Base-by-base conservation (phyloP, 371 early-diverging fungal genomes). In the Mucor mucedo region DNA sequence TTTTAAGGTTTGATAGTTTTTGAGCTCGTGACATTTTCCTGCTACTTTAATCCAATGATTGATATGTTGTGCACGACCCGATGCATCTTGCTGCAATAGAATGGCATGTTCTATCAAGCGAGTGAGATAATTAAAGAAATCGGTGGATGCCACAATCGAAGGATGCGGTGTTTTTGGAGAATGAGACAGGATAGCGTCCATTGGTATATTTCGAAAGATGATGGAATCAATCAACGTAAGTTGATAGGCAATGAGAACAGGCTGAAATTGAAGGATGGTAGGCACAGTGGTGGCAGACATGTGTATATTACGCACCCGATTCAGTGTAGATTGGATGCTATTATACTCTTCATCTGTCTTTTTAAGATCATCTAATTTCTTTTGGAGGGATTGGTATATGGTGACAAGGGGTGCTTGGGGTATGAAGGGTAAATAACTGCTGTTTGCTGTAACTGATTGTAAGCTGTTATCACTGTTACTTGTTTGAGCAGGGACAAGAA, bases 101-200 rank as follows among this genome's bases (percentile, higher is more conserved):
- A 93, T 84, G 4, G 91, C 82, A 48, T 82, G 81, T 66, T 93
- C 93, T 32, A 93, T 85, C 35, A 88, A 56, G 11, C 93, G 80
- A 11, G 92, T 90, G 5, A 92, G 65, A 65, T 91, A 92, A 65
- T 93, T 93, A 80, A 93, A 93, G 68, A 91, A 90, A 57, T 91
- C 92, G 2, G 91, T 87, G 1, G 87, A 87, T 4, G 88, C 87
- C 8, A 84, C 86, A 30, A 93, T 81, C n/a, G 82, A 70, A 9
- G 86, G 83, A 45, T 88, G 80, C 0, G 91, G 90, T 14, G 78
- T 66, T 40, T 87, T 85, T 0, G 91, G 84, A 0, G 89, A 82
- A 68, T 91, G 92, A 0, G 70, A 55, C 14, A 88, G 48, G 5
- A 93, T 70, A n/a, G 90, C 89, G 0, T 58, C 50, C 0, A 89